Conservation (phyloP, 2,329 filamentous ascomycete species). For the Cladophialophora carrionii region DNA sequence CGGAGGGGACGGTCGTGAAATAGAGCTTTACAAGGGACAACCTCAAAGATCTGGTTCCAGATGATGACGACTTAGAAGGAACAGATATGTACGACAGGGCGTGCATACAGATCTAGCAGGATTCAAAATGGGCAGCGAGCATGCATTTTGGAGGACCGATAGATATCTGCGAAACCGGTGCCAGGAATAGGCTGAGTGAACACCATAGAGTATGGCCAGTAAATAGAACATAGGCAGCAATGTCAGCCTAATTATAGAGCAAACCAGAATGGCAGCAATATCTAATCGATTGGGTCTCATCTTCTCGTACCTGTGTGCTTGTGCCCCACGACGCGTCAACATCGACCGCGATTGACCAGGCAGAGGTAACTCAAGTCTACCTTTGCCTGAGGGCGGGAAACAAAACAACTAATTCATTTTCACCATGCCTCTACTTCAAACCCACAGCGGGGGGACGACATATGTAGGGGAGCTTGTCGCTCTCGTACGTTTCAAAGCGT, state of each 20-base stretch:
- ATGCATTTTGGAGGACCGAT: not conserved
- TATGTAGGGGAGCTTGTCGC: not conserved
- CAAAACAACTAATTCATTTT: slow-evolving; percentile 1
- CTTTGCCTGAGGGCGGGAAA: not conserved
- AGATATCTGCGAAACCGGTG: not conserved
- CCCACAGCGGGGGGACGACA: not conserved
- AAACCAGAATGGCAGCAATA: slow-evolving; percentile 12
- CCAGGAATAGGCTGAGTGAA: not conserved
- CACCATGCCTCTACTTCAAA: slow-evolving; percentile 2
- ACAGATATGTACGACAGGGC: not conserved
- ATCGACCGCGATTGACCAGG: slow-evolving; percentile 18
- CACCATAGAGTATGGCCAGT: not conserved
- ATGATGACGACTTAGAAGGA: not conserved
- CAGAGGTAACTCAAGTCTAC: slow-evolving; percentile 18
- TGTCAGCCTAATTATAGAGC: slow-evolving; percentile 2
- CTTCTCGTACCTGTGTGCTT: not conserved
- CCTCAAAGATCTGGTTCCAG: not conserved
- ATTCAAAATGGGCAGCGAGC: not conserved
- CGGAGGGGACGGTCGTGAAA: slow-evolving; percentile 18
- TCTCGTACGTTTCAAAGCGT: slow-evolving; percentile 4
- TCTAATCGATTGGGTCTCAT: slow-evolving; percentile 22
- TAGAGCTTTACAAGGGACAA: slow-evolving; percentile 3
- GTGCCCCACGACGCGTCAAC: slow-evolving; percentile 28
- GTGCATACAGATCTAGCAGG: not conserved
- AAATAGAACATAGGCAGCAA: slow-evolving; percentile 11